Evolutionary conservation across 1,284 basidiomycete species (phyloP).

Genomic region (Rhodotorula mucilaginosa): DNA sequence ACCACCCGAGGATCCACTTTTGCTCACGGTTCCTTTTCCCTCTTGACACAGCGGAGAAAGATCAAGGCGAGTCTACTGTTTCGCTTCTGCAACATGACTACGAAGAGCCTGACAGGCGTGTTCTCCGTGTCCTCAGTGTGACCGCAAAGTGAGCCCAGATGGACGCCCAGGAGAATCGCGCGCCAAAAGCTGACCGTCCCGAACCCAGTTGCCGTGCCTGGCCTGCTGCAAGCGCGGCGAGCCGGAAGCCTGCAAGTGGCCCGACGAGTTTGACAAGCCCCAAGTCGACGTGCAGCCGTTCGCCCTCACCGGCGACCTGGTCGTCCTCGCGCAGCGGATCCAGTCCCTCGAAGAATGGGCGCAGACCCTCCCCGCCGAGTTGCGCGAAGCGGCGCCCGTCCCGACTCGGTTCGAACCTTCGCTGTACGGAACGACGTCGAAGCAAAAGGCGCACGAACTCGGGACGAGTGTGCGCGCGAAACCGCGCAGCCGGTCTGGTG

Average conservation of each 20-base stretch:
- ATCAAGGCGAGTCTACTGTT: slow-evolving; percentile 18
- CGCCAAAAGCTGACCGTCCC: not conserved
- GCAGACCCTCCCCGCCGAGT: slow-evolving; percentile 14
- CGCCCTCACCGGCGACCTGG: slow-evolving; percentile 31
- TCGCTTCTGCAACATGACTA: rapidly evolving
- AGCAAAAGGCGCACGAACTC: slow-evolving; percentile 7
- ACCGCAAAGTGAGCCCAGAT: slow-evolving; percentile 6
- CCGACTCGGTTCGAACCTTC: slow-evolving; percentile 11
- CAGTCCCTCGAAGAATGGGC: slow-evolving; percentile 29
- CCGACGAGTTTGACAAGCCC: slow-evolving; percentile 2
- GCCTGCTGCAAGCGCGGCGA: slow-evolving; percentile 35
- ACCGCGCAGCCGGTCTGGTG: not conserved
- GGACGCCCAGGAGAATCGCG: not conserved
- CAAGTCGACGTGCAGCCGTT: slow-evolving; percentile 29
- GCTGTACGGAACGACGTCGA: slow-evolving; percentile 22
- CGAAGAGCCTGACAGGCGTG: not conserved
- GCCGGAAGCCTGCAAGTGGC: slow-evolving; percentile 23
- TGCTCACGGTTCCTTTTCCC: not conserved
- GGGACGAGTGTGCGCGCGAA: not conserved
- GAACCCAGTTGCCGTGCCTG: slow-evolving; percentile 29
- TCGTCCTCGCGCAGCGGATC: slow-evolving; percentile 23
- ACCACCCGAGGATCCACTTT: not conserved
- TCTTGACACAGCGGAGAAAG: slow-evolving; percentile 23
- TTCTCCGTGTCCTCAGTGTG: not conserved
- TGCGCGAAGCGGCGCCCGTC: slow-evolving; percentile 7